Conservation (phyloP, 2,329 filamentous ascomycete species). For the Diaporthe nobilis region DNA sequence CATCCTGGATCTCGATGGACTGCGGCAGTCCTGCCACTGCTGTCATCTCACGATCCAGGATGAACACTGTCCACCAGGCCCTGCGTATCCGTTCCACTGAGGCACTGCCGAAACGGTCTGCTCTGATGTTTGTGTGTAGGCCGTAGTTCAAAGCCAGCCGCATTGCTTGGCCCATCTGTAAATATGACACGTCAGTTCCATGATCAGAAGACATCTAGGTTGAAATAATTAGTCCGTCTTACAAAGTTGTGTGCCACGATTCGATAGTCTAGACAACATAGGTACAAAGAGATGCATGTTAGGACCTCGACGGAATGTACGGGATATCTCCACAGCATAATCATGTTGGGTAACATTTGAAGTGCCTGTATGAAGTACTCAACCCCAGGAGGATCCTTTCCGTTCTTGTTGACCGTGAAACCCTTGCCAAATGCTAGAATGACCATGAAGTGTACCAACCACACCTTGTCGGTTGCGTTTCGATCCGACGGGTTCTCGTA, state of each 20-base stretch:
- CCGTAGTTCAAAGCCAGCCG: constrained; percentile 63
- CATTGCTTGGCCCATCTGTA: constrained; percentile 65
- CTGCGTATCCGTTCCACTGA: constrained; percentile 62
- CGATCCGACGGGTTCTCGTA: constrained; percentile 44
- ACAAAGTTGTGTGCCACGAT: constrained; percentile 25
- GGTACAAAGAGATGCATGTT: constrained; percentile 65
- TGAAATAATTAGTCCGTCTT: not conserved
- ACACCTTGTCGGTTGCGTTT: constrained; percentile 50
- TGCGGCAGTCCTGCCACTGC: constrained; percentile 66
- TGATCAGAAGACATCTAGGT: not conserved
- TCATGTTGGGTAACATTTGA: constrained; percentile 46
- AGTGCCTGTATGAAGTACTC: constrained; percentile 63
- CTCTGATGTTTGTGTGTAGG: constrained; percentile 66
- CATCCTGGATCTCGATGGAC: constrained; percentile 63
- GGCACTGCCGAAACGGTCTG: constrained; percentile 55
- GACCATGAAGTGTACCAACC: constrained; percentile 68
- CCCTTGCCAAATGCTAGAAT: constrained; percentile 69
- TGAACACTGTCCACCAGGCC: constrained; percentile 68
- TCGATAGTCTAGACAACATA: constrained; percentile 45
- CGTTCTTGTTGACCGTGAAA: constrained; percentile 58
- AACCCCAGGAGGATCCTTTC: constrained; percentile 59
- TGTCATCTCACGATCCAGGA: constrained; percentile 67
- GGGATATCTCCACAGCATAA: constrained; percentile 24
- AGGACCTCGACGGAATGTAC: constrained; percentile 56
- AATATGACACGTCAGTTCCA: not conserved